Evolutionary conservation across 2,329 filamentous ascomycete species (phyloP).

Genomic region (Furcasterigmium sp.): DNA sequence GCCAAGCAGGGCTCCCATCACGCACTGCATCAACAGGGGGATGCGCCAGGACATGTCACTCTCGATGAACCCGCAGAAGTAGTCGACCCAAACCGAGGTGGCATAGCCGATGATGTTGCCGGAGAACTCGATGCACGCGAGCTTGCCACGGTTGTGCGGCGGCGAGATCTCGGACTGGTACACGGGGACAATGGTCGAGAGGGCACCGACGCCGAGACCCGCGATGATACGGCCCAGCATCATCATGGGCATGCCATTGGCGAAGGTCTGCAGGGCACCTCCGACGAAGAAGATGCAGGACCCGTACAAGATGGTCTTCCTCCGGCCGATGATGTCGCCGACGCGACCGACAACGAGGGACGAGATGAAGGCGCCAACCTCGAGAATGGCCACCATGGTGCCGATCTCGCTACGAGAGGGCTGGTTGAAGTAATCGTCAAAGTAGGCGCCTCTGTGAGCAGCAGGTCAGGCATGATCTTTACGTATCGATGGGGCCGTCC

Average conservation of each 20-base stretch:
- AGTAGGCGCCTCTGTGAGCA: constrained; percentile 68
- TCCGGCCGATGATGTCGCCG: constrained; percentile 85
- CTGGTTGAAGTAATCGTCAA: constrained; percentile 88
- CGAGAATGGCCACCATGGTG: constrained; percentile 96
- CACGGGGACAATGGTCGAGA: constrained; percentile 88
- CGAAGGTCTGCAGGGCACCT: constrained; percentile 77
- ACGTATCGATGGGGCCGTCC: too few relatives aligned
- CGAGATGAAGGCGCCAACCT: constrained; percentile 86
- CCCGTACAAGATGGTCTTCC: constrained; percentile 88
- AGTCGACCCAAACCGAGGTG: constrained; percentile 97
- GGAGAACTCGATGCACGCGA: constrained; percentile 97
- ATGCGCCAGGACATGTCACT: constrained; percentile 85
- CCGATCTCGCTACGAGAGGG: constrained; percentile 83
- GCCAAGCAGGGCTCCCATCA: constrained; percentile 85
- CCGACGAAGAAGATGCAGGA: constrained; percentile 83
- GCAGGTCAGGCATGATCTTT: constrained; percentile 2
- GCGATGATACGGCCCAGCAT: constrained; percentile 75
- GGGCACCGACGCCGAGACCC: constrained; percentile 79
- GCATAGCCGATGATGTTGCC: constrained; percentile 96
- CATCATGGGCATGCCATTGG: constrained; percentile 87
- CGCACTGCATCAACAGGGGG: constrained; percentile 84
- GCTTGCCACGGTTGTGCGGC: constrained; percentile 89
- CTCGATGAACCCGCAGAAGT: constrained; percentile 88
- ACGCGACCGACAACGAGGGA: constrained; percentile 82
- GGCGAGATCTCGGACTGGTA: constrained; percentile 96